Evolutionary conservation across 2,329 filamentous ascomycete species (phyloP), one percentile per base, ranked within the genome.

Genomic region (Mollisia scopiformis): DNA sequence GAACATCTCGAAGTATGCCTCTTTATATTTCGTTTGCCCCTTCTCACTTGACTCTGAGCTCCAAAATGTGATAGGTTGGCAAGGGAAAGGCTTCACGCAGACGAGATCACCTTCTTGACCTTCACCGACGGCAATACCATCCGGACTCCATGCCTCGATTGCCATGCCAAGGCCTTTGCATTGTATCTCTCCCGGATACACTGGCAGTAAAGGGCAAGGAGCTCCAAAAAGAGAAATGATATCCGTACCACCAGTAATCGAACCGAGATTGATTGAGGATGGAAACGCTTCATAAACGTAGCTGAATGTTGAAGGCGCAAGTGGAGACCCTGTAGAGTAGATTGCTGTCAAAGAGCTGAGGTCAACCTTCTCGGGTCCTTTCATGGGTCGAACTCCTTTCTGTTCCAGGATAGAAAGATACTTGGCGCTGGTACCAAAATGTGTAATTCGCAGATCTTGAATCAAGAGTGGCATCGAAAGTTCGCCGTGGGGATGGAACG

Each of bases 221-320:
- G 92, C 89, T 46, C 93, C 94, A 71, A 98, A 99, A 33, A 98
- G 85, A 0, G 93, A 97, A 66, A 98, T 92, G 69, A 98, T 98
- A 74, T 99, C 95, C 2, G 94, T 98, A 53, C 94, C 95, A 37
- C 95, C 95, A 0, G 94, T 98, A 71, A 99, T 98, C 59, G 91
- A 96, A 52, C 88, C 92, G 7, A 98, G 85, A 75, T 97, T 94
- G 66, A 98, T 82, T n/a, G 84, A 80, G 0, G 84, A 72, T 1
- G 93, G 92, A 72, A 98, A 96, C 1, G 90, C 89, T 27, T 84
- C 79, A 78, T 98, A 97, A 56, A 97, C 88, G 72, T 96, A 98
- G 59, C 86, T 82, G 76, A 97, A 98, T 1, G 95, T 98, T 1
- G 92, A 96, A 0, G 95, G 94, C 0, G 94, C 93, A 1, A 99